These are phyloP conservation scores for Paracorniculantispora psalliotae DNA, from an alignment of 2,329 filamentous ascomycete species.

Conservation along the genomic window DNA sequence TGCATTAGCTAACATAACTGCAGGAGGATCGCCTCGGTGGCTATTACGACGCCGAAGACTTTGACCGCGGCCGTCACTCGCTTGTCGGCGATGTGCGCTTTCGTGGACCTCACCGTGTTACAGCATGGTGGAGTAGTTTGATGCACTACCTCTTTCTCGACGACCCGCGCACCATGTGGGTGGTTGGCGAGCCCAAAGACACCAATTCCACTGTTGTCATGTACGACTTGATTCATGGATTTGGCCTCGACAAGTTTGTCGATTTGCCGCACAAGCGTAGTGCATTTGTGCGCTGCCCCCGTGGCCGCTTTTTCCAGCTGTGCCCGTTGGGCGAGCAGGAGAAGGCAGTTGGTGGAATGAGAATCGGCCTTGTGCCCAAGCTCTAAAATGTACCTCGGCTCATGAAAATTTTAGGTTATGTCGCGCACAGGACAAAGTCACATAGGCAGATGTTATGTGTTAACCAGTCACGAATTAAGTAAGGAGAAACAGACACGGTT, in stretches of 20 bases:
- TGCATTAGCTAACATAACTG: background rate
- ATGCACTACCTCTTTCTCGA: constrained; percentile 61
- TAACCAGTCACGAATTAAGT: background rate
- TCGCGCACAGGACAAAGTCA: background rate
- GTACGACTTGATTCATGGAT: constrained; percentile 71
- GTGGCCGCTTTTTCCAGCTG: constrained; percentile 66
- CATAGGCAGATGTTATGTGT: background rate
- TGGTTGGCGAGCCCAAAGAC: constrained; percentile 67
- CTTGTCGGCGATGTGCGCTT: constrained; percentile 55
- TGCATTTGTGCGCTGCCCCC: constrained; percentile 58
- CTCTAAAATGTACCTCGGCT: constrained; percentile 30
- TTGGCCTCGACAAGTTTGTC: constrained; percentile 66
- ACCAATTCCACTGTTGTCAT: constrained; percentile 65
- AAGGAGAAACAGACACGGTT: no score
- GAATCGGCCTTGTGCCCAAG: constrained; percentile 50
- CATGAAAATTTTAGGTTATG: background rate
- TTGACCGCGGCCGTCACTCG: constrained; percentile 54
- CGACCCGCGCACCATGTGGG: constrained; percentile 50
- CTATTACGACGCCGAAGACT: constrained; percentile 52
- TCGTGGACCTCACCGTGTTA: constrained; percentile 56
- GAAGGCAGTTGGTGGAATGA: constrained; percentile 50
- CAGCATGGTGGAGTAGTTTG: constrained; percentile 56
- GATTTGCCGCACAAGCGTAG: constrained; percentile 69
- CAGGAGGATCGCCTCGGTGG: constrained; percentile 53
- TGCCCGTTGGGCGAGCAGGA: constrained; percentile 54